phyloP scores from a whole-genome alignment of 805 yeast genomes.

The Groenewaldozyma salmanticensis region DNA sequence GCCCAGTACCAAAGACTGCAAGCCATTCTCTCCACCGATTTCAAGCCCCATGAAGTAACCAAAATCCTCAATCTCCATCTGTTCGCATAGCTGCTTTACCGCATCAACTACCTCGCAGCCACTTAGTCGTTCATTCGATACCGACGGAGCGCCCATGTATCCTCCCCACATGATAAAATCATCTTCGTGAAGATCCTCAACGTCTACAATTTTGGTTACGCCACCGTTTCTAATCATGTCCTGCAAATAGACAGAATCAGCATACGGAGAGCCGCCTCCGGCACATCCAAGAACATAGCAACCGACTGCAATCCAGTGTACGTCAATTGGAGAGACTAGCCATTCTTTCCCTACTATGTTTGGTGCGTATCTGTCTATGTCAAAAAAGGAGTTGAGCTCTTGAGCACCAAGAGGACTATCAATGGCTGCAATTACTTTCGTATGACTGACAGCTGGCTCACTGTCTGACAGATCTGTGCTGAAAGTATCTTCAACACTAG shows the following conservation, averaged over 20 bases:
- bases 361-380: constrained; percentile 13
- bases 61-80: background rate
- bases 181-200: constrained; percentile 22
- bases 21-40: constrained; percentile 26
- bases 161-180: constrained; percentile 27
- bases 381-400: constrained; percentile 22
- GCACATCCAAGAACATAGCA: constrained; percentile 42
- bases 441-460: background rate
- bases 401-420: background rate
- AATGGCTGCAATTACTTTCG: constrained; percentile 1
- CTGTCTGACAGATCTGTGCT: background rate
- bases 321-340: constrained; percentile 32
- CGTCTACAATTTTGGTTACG: constrained; percentile 28
- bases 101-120: constrained; percentile 31
- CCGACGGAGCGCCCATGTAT: constrained; percentile 40
- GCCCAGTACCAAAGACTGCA: constrained; percentile 16
- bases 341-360: too few species aligned
- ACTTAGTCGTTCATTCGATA: constrained; percentile 30
- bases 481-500: constrained; percentile 1
- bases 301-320: constrained; percentile 35
- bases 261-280: constrained; percentile 43
- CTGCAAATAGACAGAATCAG: constrained; percentile 28
- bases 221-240: constrained; percentile 31
- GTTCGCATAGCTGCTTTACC: constrained; percentile 14
- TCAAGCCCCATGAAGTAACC: constrained; percentile 12